These are phyloP conservation scores for Cicer yamashitae DNA, from an alignment of 306 rosid species.

Conservation along the genomic window DNA sequence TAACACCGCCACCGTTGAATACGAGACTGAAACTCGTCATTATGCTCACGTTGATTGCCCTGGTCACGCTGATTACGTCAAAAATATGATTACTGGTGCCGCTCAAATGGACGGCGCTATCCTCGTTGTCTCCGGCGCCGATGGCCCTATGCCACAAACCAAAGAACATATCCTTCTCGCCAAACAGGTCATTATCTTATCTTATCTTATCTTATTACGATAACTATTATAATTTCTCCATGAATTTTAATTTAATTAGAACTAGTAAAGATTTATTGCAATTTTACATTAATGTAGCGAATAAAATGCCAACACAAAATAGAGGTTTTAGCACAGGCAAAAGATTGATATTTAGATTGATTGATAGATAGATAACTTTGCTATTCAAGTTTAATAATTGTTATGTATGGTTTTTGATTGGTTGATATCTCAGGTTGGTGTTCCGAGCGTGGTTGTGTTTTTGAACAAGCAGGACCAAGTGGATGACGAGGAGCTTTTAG, in stretches of 20 bases:
- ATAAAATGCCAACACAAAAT: neutral
- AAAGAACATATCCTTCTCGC: conserved; percentile 83
- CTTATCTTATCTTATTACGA: neutral
- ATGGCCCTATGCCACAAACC: conserved; percentile 87
- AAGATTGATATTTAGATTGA: neutral
- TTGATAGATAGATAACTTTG: neutral
- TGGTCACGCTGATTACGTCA: conserved; percentile 83
- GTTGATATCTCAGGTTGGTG: conserved; percentile 63
- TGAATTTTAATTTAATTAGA: neutral
- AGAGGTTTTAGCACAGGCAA: neutral
- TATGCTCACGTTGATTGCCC: conserved; percentile 90
- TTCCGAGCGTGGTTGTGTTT: conserved; percentile 84
- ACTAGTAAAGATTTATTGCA: neutral
- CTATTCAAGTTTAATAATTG: neutral
- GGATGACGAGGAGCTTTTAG: conserved; percentile 81
- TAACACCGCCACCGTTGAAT: conserved; percentile 86
- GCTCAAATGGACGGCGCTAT: conserved; percentile 92
- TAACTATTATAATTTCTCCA: neutral
- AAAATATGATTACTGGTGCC: conserved; percentile 87
- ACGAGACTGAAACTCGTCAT: conserved; percentile 83
- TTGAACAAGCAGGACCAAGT: conserved; percentile 86
- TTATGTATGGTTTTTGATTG: neutral
- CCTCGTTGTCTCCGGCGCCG: conserved; percentile 77
- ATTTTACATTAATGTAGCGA: neutral
- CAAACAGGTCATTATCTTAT: conserved; percentile 55